Conservation (phyloP, 148 eudicot genomes). For the Rhododendron simsii region DNA sequence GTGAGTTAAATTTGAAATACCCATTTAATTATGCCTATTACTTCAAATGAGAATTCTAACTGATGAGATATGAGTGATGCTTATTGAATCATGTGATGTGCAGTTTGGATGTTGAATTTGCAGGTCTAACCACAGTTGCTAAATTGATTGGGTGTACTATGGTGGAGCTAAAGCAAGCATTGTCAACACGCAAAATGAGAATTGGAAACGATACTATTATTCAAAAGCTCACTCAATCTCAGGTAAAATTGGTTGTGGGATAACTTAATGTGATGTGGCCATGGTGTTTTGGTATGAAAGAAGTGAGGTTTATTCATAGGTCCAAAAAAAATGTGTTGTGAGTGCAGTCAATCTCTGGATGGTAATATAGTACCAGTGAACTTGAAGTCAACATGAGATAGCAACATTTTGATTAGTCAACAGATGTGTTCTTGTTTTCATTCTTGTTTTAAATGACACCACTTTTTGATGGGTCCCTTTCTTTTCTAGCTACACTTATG, state of each 20-base stretch:
- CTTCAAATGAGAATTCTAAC: background rate
- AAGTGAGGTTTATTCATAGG: background rate
- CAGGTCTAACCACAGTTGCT: conserved; percentile 80
- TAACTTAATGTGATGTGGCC: background rate
- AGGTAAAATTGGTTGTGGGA: conserved; percentile 36
- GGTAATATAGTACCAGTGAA: background rate
- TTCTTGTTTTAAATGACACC: background rate
- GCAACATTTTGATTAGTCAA: background rate
- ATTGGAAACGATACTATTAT: conserved; percentile 67
- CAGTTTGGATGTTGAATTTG: conserved; percentile 16
- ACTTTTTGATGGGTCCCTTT: background rate
- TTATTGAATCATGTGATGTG: background rate
- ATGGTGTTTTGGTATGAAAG: background rate
- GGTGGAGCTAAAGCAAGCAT: conserved; percentile 55
- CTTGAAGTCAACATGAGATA: background rate
- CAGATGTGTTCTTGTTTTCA: background rate
- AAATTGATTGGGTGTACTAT: conserved; percentile 66
- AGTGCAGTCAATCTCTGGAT: background rate
- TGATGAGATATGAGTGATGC: background rate
- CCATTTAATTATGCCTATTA: background rate
- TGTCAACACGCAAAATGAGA: conserved; percentile 81
- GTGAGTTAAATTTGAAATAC: background rate
- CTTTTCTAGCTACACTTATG: background rate
- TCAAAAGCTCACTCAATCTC: conserved; percentile 72
- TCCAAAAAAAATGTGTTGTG: background rate